phyloP scores from a whole-genome alignment of 768 basidiomycete species.

The Amanita fuliginea region DNA sequence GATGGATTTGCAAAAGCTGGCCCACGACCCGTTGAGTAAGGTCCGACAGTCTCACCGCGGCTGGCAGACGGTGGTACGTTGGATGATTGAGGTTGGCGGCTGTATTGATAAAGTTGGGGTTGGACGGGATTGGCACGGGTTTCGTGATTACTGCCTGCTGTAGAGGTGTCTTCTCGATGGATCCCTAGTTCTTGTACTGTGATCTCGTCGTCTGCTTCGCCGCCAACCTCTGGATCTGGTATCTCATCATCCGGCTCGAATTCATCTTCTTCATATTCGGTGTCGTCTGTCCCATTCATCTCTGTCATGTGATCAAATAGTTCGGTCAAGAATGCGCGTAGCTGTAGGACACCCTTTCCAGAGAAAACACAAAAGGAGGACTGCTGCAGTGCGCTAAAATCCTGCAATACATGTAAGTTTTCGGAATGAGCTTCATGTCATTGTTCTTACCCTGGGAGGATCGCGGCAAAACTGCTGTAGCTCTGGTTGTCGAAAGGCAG shows the following conservation, averaged over 20 bases:
- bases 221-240: constrained; percentile 29
- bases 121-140: constrained; percentile 11
- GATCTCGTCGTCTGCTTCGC: constrained; percentile 20
- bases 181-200: constrained; percentile 14
- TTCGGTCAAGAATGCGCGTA: constrained; percentile 71
- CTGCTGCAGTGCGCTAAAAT: constrained; percentile 85
- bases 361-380: constrained; percentile 95
- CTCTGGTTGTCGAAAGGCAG: constrained; percentile 76
- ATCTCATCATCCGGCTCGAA: constrained; percentile 37
- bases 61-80: constrained; percentile 16
- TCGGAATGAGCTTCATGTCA: not conserved
- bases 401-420: constrained; percentile 30
- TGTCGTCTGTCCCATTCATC: constrained; percentile 57
- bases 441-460: constrained; percentile 63
- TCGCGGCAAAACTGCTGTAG: constrained; percentile 84
- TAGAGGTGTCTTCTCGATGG: constrained; percentile 9
- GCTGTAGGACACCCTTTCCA: constrained; percentile 75
- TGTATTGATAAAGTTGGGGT: constrained; percentile 23
- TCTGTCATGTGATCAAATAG: constrained; percentile 69
- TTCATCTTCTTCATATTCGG: constrained; percentile 55
- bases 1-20: constrained; percentile 16
- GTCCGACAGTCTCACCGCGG: constrained; percentile 6
- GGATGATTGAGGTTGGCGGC: constrained; percentile 18
- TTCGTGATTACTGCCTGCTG: constrained; percentile 5
- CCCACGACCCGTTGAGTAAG: not conserved